These are phyloP conservation scores for Lipomyces yamadae DNA, from an alignment of 805 yeast genomes.

Conservation along the genomic window DNA sequence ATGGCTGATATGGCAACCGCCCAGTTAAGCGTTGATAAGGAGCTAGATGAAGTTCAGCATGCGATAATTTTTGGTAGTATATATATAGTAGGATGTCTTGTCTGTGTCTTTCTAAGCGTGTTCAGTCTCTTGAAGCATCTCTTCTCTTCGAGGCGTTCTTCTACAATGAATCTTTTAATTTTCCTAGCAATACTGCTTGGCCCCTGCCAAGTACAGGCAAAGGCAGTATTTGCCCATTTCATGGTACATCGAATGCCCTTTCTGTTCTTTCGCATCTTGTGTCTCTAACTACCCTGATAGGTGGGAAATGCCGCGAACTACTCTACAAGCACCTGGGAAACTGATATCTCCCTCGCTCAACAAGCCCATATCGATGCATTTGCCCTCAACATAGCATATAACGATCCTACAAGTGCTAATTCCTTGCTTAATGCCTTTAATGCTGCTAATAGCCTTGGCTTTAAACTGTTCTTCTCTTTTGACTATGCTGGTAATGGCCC, in stretches of 20 bases:
- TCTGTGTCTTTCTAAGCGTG: not conserved
- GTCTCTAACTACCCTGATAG: constrained; percentile 8
- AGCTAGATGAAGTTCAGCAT: not conserved
- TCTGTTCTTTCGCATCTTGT: not conserved
- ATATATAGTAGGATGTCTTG: not conserved
- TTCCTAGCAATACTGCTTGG: not conserved
- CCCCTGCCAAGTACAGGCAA: not conserved
- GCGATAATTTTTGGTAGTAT: not conserved
- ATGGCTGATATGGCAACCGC: not conserved
- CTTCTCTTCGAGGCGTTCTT: not conserved
- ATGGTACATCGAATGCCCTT: constrained; percentile 1
- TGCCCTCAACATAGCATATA: constrained; percentile 8
- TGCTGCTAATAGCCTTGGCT: not conserved
- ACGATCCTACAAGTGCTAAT: not conserved
- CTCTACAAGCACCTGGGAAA: not conserved
- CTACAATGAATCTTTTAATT: not conserved
- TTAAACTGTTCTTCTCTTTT: constrained; percentile 1
- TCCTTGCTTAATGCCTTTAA: not conserved
- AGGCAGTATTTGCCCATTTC: constrained; percentile 13
- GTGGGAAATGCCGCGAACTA: constrained; percentile 10
- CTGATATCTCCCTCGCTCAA: not conserved
- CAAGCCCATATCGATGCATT: constrained; percentile 5
- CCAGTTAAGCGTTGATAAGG: not conserved
- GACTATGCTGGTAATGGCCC: constrained; percentile 5
- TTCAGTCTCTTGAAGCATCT: not conserved